These are phyloP conservation scores for Colletotrichum falcatum DNA, from an alignment of 2,329 filamentous ascomycete genomes.

Conservation along the genomic window DNA sequence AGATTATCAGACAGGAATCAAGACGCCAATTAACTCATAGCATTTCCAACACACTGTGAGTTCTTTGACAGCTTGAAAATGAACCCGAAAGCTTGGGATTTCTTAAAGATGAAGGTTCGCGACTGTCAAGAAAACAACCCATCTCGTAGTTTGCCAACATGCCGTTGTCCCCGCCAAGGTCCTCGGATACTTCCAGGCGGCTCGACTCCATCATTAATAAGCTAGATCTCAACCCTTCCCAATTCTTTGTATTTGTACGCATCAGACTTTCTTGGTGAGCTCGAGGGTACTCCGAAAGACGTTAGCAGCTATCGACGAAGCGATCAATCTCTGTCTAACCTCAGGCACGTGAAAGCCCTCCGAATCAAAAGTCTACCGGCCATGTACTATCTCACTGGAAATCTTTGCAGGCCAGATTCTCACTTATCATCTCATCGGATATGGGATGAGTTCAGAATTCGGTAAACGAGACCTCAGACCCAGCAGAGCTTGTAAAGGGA, in stretches of 20 bases:
- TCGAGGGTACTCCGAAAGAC: too few relatives aligned
- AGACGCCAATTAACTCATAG: too few relatives aligned
- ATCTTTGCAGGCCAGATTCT: neutral
- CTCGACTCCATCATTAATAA: neutral
- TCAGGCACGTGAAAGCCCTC: neutral
- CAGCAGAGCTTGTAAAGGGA: neutral
- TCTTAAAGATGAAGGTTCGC: neutral
- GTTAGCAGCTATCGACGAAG: too few relatives aligned
- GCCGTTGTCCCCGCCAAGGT: neutral
- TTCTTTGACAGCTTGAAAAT: neutral
- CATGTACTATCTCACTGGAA: neutral
- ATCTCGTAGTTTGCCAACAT: neutral
- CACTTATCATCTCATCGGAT: neutral
- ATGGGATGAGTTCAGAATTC: neutral
- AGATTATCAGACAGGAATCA: neutral
- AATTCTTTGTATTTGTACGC: neutral
- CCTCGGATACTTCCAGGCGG: neutral
- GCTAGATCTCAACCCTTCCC: neutral
- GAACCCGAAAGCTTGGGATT: neutral
- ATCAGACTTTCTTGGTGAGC: neutral
- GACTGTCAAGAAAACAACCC: neutral
- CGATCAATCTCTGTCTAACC: too few relatives aligned
- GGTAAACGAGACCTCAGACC: neutral
- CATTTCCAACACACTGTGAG: too few relatives aligned
- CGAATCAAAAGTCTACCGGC: neutral